phyloP scores from a whole-genome alignment of 176 grass and related monocot species.

The Avena sativa region DNA sequence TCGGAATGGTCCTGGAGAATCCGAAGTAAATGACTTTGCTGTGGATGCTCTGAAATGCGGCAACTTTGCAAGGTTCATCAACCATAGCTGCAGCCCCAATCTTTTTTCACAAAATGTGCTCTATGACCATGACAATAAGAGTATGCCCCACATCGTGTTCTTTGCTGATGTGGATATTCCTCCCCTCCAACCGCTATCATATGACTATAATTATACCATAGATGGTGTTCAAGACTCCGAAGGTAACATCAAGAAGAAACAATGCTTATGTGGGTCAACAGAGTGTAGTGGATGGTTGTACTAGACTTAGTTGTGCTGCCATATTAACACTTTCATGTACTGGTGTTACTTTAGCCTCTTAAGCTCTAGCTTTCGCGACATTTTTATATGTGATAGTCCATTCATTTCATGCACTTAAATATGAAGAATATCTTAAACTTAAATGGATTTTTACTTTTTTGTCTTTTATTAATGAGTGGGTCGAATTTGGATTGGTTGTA shows the following conservation, averaged over 20 bases:
- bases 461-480: background rate
- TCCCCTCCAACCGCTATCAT: slow-evolving; percentile 59
- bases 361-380: background rate
- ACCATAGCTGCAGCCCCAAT: slow-evolving; percentile 66
- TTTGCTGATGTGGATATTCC: slow-evolving; percentile 61
- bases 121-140: slow-evolving; percentile 65
- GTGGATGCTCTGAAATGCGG: slow-evolving; percentile 51
- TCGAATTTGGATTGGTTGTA: background rate
- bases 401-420: background rate
- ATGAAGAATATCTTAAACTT: background rate
- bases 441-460: background rate
- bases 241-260: slow-evolving; percentile 64
- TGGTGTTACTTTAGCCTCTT: background rate
- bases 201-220: slow-evolving; percentile 62
- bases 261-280: slow-evolving; percentile 53
- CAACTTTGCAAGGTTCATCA: slow-evolving; percentile 65
- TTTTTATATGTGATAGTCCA: slow-evolving; percentile 18
- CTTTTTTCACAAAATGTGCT: slow-evolving; percentile 62
- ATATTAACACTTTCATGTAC: background rate
- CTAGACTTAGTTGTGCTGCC: slow-evolving; percentile 19
- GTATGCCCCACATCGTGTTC: slow-evolving; percentile 61
- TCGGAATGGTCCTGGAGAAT: slow-evolving; percentile 34
- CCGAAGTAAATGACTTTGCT: slow-evolving; percentile 26
- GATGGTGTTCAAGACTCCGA: slow-evolving; percentile 53
- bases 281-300: slow-evolving; percentile 59